Conservation (phyloP, 2,329 filamentous ascomycete genomes). For the Sporothrix brunneoviolacea region DNA sequence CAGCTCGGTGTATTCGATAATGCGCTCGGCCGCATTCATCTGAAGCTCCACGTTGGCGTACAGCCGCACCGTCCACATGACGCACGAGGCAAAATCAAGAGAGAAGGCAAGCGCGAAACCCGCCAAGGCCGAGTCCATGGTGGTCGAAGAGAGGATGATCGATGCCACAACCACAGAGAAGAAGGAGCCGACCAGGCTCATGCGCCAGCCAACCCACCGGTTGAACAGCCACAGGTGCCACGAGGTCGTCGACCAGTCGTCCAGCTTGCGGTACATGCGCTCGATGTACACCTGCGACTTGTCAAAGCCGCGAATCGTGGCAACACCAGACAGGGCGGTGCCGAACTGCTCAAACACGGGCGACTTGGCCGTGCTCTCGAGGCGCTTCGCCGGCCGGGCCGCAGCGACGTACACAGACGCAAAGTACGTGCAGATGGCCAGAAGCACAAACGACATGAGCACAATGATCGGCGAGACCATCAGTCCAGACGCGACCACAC, state of each 20-base stretch:
- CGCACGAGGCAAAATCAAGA: conserved; percentile 57
- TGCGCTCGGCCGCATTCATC: conserved; percentile 72
- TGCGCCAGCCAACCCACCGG: conserved; percentile 69
- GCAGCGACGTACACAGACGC: conserved; percentile 60
- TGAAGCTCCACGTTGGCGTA: conserved; percentile 68
- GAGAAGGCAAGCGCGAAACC: conserved; percentile 72
- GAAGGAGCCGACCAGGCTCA: conserved; percentile 60
- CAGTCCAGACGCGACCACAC: conserved; percentile 59
- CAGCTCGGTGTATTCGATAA: conserved; percentile 67
- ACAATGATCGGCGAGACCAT: conserved; percentile 64
- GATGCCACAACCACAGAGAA: conserved; percentile 61
- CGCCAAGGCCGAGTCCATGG: conserved; percentile 62
- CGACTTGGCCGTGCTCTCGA: conserved; percentile 70
- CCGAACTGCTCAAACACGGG: conserved; percentile 78
- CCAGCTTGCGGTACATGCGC: conserved; percentile 63
- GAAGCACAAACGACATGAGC: conserved; percentile 50
- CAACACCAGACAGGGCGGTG: conserved; percentile 62
- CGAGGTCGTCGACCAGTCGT: conserved; percentile 58
- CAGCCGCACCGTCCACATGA: conserved; percentile 60
- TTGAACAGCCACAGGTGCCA: conserved; percentile 68
- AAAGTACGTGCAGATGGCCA: conserved; percentile 51
- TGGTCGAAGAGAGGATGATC: conserved; percentile 54
- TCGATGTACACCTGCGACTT: conserved; percentile 61
- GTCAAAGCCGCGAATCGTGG: conserved; percentile 69
- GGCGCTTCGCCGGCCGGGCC: conserved; percentile 67